Conservation (phyloP, 139 green algal species). For the Ostreobium quekettii region DNA sequence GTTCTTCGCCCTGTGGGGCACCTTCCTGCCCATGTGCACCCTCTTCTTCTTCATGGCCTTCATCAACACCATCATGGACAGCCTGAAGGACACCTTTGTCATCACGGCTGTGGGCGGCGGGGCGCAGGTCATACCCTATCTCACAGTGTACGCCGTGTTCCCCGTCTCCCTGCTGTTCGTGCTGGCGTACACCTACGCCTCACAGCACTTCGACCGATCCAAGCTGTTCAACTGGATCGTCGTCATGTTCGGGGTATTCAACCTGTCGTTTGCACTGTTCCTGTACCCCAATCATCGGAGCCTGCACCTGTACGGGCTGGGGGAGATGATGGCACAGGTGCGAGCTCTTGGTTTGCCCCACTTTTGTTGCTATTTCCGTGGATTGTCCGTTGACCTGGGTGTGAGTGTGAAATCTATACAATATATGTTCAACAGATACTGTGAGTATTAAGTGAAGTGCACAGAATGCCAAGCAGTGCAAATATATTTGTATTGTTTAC, state of each 20-base stretch:
- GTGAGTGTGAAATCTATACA: too few species aligned
- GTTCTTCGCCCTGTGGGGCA: conserved; percentile 23
- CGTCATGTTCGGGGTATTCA: conserved; percentile 69
- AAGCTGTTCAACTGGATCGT: conserved; percentile 85
- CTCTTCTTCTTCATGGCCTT: conserved; percentile 82
- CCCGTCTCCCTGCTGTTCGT: conserved; percentile 79
- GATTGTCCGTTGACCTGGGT: too few species aligned
- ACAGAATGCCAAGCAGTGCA: too few species aligned
- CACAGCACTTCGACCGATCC: conserved; percentile 45
- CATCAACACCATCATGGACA: conserved; percentile 91
- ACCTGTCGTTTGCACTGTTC: conserved; percentile 63
- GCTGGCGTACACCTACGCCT: conserved; percentile 52
- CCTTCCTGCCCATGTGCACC: conserved; percentile 73
- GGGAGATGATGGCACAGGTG: conserved; percentile 28
- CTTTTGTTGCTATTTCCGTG: too few species aligned
- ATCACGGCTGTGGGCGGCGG: conserved; percentile 65
- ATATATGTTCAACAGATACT: too few species aligned
- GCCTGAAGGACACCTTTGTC: conserved; percentile 84
- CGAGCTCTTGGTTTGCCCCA: too few species aligned
- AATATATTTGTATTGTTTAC: too few species aligned
- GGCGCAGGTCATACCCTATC: conserved; percentile 60
- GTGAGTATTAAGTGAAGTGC: too few species aligned
- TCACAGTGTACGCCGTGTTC: conserved; percentile 85
- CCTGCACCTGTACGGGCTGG: conserved; percentile 58
- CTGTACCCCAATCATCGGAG: conserved; percentile 72